Evolutionary conservation across 2,329 filamentous ascomycete species (phyloP).

Genomic region (Aspergillus sp.): DNA sequence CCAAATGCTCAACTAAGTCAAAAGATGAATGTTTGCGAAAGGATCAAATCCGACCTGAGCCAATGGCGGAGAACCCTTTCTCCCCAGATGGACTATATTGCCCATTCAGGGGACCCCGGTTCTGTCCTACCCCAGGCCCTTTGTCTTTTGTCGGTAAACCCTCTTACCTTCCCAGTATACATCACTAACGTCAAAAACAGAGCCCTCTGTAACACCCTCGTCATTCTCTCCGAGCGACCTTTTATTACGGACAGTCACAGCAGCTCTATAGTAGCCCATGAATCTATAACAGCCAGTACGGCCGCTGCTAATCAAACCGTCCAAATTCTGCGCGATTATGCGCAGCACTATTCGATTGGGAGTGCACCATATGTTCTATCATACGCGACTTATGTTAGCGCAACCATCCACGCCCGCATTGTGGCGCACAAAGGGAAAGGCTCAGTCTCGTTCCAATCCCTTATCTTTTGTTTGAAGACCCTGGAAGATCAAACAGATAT

Average conservation of each 20-base stretch:
- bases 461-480: conserved; percentile 15
- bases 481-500: conserved; percentile 13
- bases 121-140: conserved; percentile 14
- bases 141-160: conserved; percentile 13
- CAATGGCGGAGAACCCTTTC: conserved; percentile 20
- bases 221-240: conserved; percentile 39
- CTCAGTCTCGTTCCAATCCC: conserved; percentile 21
- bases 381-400: conserved; percentile 51
- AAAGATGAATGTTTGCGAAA: conserved; percentile 10
- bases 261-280: conserved; percentile 14
- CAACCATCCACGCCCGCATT: conserved; percentile 48
- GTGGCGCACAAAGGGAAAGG: conserved; percentile 27
- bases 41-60: conserved; percentile 16
- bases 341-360: conserved; percentile 35
- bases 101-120: conserved; percentile 13
- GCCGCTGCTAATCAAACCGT: conserved; percentile 30
- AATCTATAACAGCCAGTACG: conserved; percentile 27
- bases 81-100: conserved; percentile 15
- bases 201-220: conserved; percentile 34
- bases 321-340: conserved; percentile 30
- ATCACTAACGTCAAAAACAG: conserved; percentile 7
- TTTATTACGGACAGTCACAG: conserved; percentile 24
- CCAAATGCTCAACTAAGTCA: conserved; percentile 10
- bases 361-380: conserved; percentile 43
- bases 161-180: neutral